These are phyloP conservation scores for Erodium trifolium DNA, from an alignment of 441 rosid species.

Conservation along the genomic window DNA sequence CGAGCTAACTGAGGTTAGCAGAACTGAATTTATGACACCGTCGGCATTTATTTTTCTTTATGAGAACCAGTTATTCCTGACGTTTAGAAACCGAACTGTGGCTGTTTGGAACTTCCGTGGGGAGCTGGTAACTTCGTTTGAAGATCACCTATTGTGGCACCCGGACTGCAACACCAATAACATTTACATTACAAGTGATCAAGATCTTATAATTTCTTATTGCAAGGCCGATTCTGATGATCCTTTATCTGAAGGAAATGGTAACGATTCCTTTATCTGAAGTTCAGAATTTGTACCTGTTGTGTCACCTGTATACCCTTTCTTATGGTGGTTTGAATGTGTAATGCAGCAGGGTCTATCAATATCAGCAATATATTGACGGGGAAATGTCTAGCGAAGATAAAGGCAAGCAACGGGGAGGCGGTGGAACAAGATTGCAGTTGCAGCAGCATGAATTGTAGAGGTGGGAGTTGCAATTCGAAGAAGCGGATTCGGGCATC, in stretches of 20 bases:
- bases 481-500: constrained; percentile 24
- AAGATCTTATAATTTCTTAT: constrained; percentile 91
- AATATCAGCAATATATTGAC: constrained; percentile 27
- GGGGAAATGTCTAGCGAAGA: constrained; percentile 87
- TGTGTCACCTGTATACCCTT: too few relatives aligned
- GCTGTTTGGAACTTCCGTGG: constrained; percentile 91
- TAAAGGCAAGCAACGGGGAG: constrained; percentile 48
- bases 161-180: constrained; percentile 95
- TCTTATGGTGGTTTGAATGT: background rate
- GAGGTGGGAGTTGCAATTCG: constrained; percentile 12
- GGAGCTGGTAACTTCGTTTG: constrained; percentile 76
- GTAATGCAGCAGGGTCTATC: constrained; percentile 70
- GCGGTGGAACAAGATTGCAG: constrained; percentile 41
- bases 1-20: constrained; percentile 53
- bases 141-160: constrained; percentile 84
- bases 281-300: too few relatives aligned
- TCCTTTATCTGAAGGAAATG: constrained; percentile 63
- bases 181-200: constrained; percentile 83
- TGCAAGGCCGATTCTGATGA: constrained; percentile 86
- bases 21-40: constrained; percentile 19
- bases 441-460: constrained; percentile 18
- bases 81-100: constrained; percentile 66
- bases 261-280: constrained; percentile 28
- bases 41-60: constrained; percentile 66
- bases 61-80: constrained; percentile 67